These are phyloP conservation scores for Secale cereale DNA, from an alignment of 176 grass and related monocot species.

Conservation along the genomic window DNA sequence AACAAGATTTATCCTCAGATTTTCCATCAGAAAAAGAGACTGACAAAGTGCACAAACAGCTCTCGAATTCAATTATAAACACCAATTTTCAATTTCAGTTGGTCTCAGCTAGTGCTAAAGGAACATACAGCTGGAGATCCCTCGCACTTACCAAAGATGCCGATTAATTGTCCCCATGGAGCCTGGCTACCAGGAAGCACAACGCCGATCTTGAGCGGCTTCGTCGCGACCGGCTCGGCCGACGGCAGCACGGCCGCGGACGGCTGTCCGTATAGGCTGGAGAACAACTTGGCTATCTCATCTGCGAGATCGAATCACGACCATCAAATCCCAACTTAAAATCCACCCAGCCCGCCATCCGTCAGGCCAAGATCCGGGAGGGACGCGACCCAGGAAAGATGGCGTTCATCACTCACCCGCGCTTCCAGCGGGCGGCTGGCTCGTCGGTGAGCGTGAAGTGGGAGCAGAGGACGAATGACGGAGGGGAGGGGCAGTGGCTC, in stretches of 20 bases:
- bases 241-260: slow-evolving; percentile 42
- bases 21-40: neutral
- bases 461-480: slow-evolving; percentile 64
- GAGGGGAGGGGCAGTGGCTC: slow-evolving; percentile 69
- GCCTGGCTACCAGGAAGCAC: slow-evolving; percentile 91
- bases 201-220: slow-evolving; percentile 68
- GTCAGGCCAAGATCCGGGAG: too few relatives aligned
- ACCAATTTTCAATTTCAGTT: neutral
- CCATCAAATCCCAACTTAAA: neutral
- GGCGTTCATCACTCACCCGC: slow-evolving; percentile 34
- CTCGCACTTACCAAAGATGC: slow-evolving; percentile 65
- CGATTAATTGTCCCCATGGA: slow-evolving; percentile 85
- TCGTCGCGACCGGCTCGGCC: neutral
- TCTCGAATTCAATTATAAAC: neutral
- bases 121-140: neutral
- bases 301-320: too few relatives aligned
- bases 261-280: too few relatives aligned
- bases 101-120: neutral
- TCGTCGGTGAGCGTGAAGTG: slow-evolving; percentile 55
- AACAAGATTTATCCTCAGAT: slow-evolving; percentile 37
- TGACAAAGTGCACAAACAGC: neutral
- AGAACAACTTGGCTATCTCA: too few relatives aligned
- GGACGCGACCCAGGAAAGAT: neutral
- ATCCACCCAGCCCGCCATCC: slow-evolving; percentile 10
- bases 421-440: slow-evolving; percentile 60